Evolutionary conservation across 305 asterid genomes (phyloP), one percentile per base, ranked within the genome.

Genomic region (Ajuga reptans): DNA sequence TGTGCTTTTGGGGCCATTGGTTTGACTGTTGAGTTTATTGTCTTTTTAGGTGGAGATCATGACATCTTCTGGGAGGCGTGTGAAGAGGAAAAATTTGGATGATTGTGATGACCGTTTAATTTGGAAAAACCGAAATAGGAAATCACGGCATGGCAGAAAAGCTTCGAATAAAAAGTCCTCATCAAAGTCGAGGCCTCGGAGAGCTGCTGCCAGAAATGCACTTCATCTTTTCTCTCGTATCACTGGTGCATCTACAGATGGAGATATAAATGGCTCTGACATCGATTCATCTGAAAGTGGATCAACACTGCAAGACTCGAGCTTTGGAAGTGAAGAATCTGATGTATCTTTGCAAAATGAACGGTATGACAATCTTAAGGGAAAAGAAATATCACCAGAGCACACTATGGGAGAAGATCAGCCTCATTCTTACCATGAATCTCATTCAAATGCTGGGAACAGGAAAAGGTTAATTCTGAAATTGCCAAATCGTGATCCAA

Each of bases 131-230:
- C 82, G 47, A 39, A 50, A 72, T 41, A 83, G 87, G 68, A 93
- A 84, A 80, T 86, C 87, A 67, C 83, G 83, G 83, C 76, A 69
- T 70, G 89, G 83, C 37, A 84, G 82, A 72, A 90, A 84, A 84
- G 58, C 80, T 43, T 84, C 74, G 4, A 80, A 74, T 70, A 90
- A 81, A 71, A 91, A 82, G 76, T 86, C 86, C 49, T 82, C 90
- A 29, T 84, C 84, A 36, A 84, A 81, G 78, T 85, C 81, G 36
- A 86, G 99, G 73, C 99, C 99, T 78, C 92, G 70, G 83, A 85
- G 99, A 80, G 98, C 94, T 77, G 99, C 99, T 73, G 99, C 99
- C 12, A 85, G 93, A 79, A 91, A 94, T 76, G 99, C 99, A 34
- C 97, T 89, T 80, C 86, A 88, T 82, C 77, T 91, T 61, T 89